A percentile compares a stretch with the other conserved stretches of the same genome.
Evolutionary conservation across 495 filamentous ascomycete genomes (phyloP).

Genomic region (Tetracladium setigerum): DNA sequence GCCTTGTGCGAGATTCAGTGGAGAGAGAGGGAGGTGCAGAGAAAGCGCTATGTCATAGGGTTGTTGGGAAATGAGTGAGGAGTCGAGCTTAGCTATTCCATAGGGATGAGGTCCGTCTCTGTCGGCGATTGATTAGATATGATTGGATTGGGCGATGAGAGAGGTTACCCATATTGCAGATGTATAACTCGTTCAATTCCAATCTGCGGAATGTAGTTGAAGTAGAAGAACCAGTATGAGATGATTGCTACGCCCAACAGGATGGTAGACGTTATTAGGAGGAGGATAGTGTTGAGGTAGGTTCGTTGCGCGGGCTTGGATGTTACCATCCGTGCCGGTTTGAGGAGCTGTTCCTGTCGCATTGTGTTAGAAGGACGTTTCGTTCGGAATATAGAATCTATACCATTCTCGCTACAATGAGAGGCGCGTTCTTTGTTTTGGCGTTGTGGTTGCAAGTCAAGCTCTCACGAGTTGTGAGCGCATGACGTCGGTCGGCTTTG

Average conservation of each 20-base stretch:
- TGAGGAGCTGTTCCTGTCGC: constrained; percentile 24
- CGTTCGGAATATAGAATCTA: too few species aligned
- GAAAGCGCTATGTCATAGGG: constrained; percentile 56
- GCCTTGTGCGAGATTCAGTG: constrained; percentile 51
- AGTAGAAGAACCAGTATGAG: constrained; percentile 74
- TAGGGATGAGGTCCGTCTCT: constrained; percentile 44
- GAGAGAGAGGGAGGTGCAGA: constrained; percentile 53
- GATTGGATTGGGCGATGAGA: neutral
- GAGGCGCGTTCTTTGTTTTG: neutral
- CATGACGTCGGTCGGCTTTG: too few species aligned
- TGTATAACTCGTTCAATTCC: constrained; percentile 57
- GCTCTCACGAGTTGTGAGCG: too few species aligned
- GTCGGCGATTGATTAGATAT: neutral
- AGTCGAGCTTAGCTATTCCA: constrained; percentile 36
- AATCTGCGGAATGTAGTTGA: constrained; percentile 70
- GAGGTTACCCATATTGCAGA: constrained; percentile 68
- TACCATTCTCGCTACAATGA: neutral
- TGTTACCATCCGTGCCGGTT: constrained; percentile 43
- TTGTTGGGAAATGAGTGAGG: constrained; percentile 42
- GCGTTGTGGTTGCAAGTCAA: neutral
- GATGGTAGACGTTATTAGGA: constrained; percentile 46
- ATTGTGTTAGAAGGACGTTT: neutral
- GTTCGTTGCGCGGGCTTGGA: constrained; percentile 62
- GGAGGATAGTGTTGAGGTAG: constrained; percentile 64
- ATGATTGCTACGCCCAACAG: constrained; percentile 56